phyloP scores from a whole-genome alignment of 1,284 basidiomycete species.

The Ustilago bromivora region DNA sequence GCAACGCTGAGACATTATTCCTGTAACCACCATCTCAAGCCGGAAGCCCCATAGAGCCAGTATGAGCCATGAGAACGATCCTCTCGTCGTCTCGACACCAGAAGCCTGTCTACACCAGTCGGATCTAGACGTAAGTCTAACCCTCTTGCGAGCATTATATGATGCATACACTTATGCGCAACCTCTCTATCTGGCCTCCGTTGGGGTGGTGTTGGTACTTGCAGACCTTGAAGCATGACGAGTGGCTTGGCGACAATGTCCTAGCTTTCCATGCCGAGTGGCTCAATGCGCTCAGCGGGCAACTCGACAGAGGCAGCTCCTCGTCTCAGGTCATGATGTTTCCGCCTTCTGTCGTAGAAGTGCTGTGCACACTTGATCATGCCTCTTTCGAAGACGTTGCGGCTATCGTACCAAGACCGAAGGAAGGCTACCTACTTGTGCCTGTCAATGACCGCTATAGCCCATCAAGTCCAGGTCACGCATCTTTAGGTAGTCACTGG shows the following conservation, averaged over 20 bases:
- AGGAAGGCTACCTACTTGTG: conserved; percentile 28
- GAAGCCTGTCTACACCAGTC: conserved; percentile 40
- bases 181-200: not conserved
- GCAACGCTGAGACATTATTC: conserved; percentile 2
- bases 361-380: conserved; percentile 33
- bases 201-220: not conserved
- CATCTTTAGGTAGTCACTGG: conserved; percentile 37
- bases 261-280: conserved; percentile 50
- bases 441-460: conserved; percentile 48
- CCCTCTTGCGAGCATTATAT: not conserved
- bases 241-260: conserved; percentile 51
- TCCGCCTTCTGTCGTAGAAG: conserved; percentile 43
- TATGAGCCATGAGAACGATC: conserved; percentile 22
- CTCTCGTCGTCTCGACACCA: conserved; percentile 36
- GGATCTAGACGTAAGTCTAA: conserved; percentile 30
- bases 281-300: conserved; percentile 29
- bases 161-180: not conserved
- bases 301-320: conserved; percentile 2
- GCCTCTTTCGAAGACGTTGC: conserved; percentile 16
- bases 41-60: not conserved
- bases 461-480: conserved; percentile 15
- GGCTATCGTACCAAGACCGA: conserved; percentile 28
- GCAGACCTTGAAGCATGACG: conserved; percentile 37
- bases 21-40: not conserved
- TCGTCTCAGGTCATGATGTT: conserved; percentile 32